Base-by-base conservation (phyloP, 345 rosid species). In the Populus tremula region DNA sequence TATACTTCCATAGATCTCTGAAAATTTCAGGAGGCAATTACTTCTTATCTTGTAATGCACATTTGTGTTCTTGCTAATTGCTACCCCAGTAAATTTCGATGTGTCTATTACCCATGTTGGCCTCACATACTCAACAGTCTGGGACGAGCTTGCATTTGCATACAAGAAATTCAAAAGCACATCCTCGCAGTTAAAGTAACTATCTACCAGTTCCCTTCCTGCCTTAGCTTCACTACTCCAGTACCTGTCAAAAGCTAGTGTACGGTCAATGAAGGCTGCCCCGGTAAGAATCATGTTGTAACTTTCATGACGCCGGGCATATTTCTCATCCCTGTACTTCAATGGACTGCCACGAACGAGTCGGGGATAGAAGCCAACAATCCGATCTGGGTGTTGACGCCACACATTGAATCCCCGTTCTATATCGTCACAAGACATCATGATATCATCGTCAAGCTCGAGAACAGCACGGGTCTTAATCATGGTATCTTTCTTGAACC, bases 211-310 rank as follows among this genome's bases (percentile, higher is more conserved):
- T 50, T 85, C 89, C 69, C 98, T 85, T 49, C 98, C 99, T 0
- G 77, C 81, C 81, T 78, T 86, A 1, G 92, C 98, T 72, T 84
- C 77, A 2, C 87, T 84, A 0, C 94, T 80, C 87, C 97, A 87
- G 75, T 96, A 96, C 84, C 85, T 74, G 56, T 71, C 75, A 70
- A 94, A 96, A 11, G 99, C 97, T 5, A 88, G 36, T 41, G 81
- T 77, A 21, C 69, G 80, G 70, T 96, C 97, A 16, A 94, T 82
- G 76, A 94, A 96, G 20, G 98, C 99, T 53, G 99, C 99, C 36
- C 99, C 99, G 0, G 99, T 96, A 38, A 96, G 93, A 73, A 96
- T 89, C 94, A 96, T 85, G 68, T 96, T 96, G 68, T 96, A 96
- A 14, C 98, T 97, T 17, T 88, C 80, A 49, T 87, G 92, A 21